Percentiles rank a stretch among this genome's conserved stretches.
phyloP scores from a whole-genome alignment of 345 rosid species.

The Salix viminalis region DNA sequence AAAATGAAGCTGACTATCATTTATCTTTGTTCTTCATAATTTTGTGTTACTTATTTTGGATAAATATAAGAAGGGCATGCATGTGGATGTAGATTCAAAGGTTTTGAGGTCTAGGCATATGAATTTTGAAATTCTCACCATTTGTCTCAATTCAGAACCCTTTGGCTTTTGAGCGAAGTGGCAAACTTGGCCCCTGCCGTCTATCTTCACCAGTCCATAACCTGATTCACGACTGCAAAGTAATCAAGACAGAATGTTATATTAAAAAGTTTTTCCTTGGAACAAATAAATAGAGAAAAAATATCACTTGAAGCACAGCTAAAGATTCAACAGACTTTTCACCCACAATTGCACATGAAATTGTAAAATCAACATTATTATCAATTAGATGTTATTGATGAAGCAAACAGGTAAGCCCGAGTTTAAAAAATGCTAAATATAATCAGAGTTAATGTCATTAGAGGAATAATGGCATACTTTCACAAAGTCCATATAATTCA shows the following conservation, averaged over 20 bases:
- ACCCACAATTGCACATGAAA: constrained; percentile 67
- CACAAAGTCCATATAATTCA: constrained; percentile 81
- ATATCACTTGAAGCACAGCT: neutral
- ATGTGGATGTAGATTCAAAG: neutral
- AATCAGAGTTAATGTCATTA: neutral
- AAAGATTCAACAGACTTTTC: constrained; percentile 49
- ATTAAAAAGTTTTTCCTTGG: neutral
- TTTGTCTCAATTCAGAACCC: constrained; percentile 66
- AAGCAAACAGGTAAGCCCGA: constrained; percentile 17
- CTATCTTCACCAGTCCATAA: constrained; percentile 79
- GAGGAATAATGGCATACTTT: constrained; percentile 42
- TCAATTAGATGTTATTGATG: constrained; percentile 68
- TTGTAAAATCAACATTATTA: constrained; percentile 73
- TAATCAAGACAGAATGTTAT: constrained; percentile 9
- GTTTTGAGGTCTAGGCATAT: neutral
- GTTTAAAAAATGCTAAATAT: neutral
- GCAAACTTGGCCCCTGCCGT: constrained; percentile 55
- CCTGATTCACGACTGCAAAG: constrained; percentile 79
- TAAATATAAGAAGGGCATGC: neutral
- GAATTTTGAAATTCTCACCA: constrained; percentile 46
- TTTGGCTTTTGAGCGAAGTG: constrained; percentile 84
- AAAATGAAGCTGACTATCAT: neutral
- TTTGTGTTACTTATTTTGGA: neutral
- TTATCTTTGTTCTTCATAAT: neutral
- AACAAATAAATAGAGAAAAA: constrained; percentile 2